A percentile compares a stretch with the other conserved stretches of the same genome.
Evolutionary conservation across 305 asterid species (phyloP).

Genomic region (Rubia peregrina): DNA sequence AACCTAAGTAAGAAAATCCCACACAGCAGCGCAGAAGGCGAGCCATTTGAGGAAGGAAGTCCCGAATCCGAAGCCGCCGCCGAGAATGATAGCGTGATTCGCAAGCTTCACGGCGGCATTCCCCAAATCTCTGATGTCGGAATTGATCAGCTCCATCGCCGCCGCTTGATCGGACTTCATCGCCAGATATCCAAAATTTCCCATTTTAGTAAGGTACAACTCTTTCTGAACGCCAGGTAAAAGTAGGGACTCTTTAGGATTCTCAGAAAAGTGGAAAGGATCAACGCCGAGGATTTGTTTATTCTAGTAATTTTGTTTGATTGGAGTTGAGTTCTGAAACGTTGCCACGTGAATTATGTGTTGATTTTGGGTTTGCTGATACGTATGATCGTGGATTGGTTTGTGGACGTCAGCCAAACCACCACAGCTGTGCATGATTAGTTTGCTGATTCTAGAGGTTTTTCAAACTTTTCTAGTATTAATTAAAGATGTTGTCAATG

Average conservation of each 20-base stretch:
- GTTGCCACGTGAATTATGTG: neutral
- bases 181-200: constrained; percentile 37
- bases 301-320: neutral
- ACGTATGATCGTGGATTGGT: no score
- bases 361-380: neutral
- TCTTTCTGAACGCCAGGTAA: neutral
- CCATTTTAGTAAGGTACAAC: constrained; percentile 12
- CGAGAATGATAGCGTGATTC: constrained; percentile 55
- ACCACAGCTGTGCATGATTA: no score
- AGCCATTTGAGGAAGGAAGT: constrained; percentile 73
- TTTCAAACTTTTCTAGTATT: no score
- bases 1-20: constrained; percentile 12
- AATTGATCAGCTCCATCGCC: constrained; percentile 35
- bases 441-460: no score
- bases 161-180: constrained; percentile 65
- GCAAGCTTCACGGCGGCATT: constrained; percentile 49
- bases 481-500: no score
- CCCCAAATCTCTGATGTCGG: constrained; percentile 70
- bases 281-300: neutral
- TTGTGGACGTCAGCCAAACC: no score
- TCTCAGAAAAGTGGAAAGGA: neutral
- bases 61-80: constrained; percentile 70
- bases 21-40: constrained; percentile 81
- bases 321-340: neutral
- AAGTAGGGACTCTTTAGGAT: no score